Conservation (phyloP, 1,284 basidiomycete genomes). For the Amylostereum areolatum region DNA sequence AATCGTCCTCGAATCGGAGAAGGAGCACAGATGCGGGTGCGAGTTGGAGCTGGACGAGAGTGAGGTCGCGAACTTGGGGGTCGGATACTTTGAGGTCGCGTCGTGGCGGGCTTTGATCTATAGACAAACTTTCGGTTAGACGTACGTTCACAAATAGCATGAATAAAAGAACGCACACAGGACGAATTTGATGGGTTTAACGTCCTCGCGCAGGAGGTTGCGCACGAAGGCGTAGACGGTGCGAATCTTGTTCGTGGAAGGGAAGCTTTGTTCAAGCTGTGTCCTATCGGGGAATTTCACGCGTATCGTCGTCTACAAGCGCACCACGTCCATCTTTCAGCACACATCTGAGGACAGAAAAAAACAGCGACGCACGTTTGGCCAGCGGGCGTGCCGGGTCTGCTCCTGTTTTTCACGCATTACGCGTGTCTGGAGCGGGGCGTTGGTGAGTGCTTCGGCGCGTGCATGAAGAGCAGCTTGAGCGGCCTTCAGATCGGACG, state of each 20-base stretch:
- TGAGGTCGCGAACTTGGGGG: constrained; percentile 58
- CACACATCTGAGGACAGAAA: constrained; percentile 1
- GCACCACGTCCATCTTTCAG: neutral
- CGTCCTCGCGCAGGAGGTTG: constrained; percentile 62
- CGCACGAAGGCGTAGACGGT: constrained; percentile 82
- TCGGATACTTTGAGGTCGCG: constrained; percentile 79
- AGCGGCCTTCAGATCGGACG: constrained; percentile 68
- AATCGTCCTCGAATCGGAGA: constrained; percentile 69
- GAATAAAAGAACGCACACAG: constrained; percentile 53
- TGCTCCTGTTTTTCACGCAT: constrained; percentile 63
- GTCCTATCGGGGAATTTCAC: constrained; percentile 78
- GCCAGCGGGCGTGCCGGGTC: constrained; percentile 61
- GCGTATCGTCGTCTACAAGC: constrained; percentile 68
- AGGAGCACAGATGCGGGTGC: constrained; percentile 76
- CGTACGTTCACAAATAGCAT: neutral
- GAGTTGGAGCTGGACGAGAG: constrained; percentile 65
- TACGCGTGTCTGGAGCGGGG: constrained; percentile 68
- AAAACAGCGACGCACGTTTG: constrained; percentile 45
- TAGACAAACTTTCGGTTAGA: neutral
- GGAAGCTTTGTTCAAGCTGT: constrained; percentile 75
- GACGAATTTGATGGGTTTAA: constrained; percentile 71
- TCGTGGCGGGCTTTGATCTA: constrained; percentile 77
- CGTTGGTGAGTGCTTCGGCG: constrained; percentile 65
- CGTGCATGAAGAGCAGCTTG: constrained; percentile 59
- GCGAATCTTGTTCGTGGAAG: constrained; percentile 71